Evolutionary conservation across 805 yeast species (phyloP).

Genomic region (Zygotorulaspora chibaensis): DNA sequence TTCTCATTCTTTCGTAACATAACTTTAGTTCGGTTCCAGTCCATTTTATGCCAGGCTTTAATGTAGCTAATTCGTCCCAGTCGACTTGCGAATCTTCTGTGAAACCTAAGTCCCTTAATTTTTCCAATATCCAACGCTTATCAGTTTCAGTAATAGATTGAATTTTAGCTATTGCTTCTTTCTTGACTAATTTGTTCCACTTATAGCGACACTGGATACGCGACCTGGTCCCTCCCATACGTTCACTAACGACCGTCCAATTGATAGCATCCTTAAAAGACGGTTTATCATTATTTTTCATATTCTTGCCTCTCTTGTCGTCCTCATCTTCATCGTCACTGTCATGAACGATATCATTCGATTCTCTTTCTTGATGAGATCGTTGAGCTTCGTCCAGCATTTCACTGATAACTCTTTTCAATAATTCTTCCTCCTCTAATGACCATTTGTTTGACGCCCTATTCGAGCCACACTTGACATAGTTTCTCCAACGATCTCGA

Average conservation of each 20-base stretch:
- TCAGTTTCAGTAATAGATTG: conserved; percentile 45
- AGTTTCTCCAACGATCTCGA: conserved; percentile 93
- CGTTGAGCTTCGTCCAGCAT: conserved; percentile 39
- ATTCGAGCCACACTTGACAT: conserved; percentile 81
- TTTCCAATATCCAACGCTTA: conserved; percentile 46
- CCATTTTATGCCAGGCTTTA: conserved; percentile 48
- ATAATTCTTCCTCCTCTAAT: conserved; percentile 58
- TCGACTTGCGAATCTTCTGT: conserved; percentile 43
- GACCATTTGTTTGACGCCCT: conserved; percentile 81
- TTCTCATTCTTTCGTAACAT: conserved; percentile 58
- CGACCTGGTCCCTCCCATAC: conserved; percentile 83
- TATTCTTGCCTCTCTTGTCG: conserved; percentile 22
- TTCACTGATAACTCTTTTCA: conserved; percentile 51
- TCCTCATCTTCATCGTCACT: conserved; percentile 17
- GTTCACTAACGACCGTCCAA: conserved; percentile 89
- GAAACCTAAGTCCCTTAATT: conserved; percentile 43
- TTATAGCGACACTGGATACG: conserved; percentile 94
- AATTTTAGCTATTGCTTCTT: conserved; percentile 47
- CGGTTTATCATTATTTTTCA: conserved; percentile 23
- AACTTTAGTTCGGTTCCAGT: conserved; percentile 55
- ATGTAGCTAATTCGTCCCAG: conserved; percentile 52
- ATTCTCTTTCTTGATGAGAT: conserved; percentile 15
- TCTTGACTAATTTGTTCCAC: conserved; percentile 77
- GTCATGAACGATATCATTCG: conserved; percentile 15
- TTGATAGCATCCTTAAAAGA: conserved; percentile 50